Percentiles rank a stretch among this genome's conserved stretches.
Evolutionary conservation across 441 rosid species (phyloP).

Genomic region (Kokia cookei): DNA sequence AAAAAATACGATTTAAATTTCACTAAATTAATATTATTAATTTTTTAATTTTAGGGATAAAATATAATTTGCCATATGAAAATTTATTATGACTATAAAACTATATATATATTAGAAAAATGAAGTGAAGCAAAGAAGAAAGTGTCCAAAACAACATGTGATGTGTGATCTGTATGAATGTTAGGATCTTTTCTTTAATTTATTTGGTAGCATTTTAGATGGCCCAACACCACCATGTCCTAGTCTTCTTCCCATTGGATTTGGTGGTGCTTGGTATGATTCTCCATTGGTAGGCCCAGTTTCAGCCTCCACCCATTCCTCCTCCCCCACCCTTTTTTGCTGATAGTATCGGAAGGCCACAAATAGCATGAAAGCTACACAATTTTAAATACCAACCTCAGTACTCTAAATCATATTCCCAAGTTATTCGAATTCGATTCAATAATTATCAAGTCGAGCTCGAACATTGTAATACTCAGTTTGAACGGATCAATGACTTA

Average conservation of each 20-base stretch:
- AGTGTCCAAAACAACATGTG: not conserved
- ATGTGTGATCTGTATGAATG: not conserved
- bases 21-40: not conserved
- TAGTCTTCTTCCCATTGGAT: not conserved
- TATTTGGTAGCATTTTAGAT: slow-evolving; percentile 11
- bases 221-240: slow-evolving; percentile 13
- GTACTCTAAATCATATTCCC: no score
- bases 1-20: no score
- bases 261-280: slow-evolving; percentile 1
- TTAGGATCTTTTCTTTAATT: slow-evolving; percentile 20
- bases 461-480: no score
- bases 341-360: slow-evolving; percentile 80
- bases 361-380: slow-evolving; percentile 72
- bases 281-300: not conserved
- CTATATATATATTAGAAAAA: not conserved
- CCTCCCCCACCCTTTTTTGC: slow-evolving; percentile 27
- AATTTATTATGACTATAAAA: not conserved
- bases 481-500: no score
- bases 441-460: no score
- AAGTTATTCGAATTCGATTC: no score
- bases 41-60: no score
- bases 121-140: not conserved
- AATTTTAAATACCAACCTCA: not conserved
- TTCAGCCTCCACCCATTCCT: slow-evolving; percentile 22
- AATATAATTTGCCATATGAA: not conserved